Evolutionary conservation across 345 rosid species (phyloP).

Genomic region (Rhodamnia rubescens): DNA sequence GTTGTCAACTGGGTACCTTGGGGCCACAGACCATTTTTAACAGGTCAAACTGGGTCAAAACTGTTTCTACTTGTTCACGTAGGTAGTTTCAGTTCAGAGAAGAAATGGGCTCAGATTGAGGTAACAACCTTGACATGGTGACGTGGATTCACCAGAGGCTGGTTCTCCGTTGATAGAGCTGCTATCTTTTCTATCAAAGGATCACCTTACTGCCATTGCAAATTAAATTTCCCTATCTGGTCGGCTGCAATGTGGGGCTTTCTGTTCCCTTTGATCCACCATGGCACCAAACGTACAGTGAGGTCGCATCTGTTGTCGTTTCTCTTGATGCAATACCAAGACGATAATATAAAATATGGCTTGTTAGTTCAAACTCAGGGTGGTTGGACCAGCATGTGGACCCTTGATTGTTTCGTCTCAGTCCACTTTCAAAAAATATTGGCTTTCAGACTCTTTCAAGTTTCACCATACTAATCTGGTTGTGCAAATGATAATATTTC

Average conservation of each 20-base stretch:
- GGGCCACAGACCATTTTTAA: background rate
- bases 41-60: background rate
- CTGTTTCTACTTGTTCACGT: background rate
- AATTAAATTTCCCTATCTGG: background rate
- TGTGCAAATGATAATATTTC: background rate
- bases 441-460: background rate
- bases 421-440: background rate
- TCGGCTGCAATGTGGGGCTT: background rate
- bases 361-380: background rate
- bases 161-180: background rate
- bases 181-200: background rate
- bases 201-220: background rate
- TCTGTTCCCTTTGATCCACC: background rate
- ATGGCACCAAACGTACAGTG: background rate
- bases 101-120: background rate
- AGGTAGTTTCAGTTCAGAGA: background rate
- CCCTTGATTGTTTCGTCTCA: background rate
- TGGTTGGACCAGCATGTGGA: background rate
- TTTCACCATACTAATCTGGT: background rate
- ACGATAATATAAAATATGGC: background rate
- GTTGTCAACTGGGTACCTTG: background rate
- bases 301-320: background rate
- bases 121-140: background rate
- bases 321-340: background rate
- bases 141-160: background rate